A percentile compares a stretch with the other conserved stretches of the same genome.
These are phyloP conservation scores for Erythrobasidium yunnanense DNA, from an alignment of 768 basidiomycete species.

Conservation along the genomic window DNA sequence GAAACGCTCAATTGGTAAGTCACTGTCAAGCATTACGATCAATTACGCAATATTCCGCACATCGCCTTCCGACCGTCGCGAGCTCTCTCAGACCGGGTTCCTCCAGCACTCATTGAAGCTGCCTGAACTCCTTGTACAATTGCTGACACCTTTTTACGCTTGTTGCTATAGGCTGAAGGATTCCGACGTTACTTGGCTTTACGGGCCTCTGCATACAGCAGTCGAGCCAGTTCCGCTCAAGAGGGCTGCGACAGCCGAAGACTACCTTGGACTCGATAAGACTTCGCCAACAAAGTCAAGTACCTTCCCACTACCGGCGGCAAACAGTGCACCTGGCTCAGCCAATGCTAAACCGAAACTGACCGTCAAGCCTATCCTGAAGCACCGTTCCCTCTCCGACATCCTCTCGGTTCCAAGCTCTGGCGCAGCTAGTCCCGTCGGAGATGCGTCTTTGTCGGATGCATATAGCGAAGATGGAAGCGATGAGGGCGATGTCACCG, in stretches of 20 bases:
- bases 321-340: background rate
- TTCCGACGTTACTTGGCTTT: slow-evolving; percentile 97
- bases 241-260: slow-evolving; percentile 48
- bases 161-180: slow-evolving; percentile 74
- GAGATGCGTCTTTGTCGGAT: background rate
- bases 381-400: slow-evolving; percentile 84
- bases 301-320: background rate
- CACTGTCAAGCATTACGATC: too few relatives aligned
- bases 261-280: slow-evolving; percentile 48
- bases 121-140: too few relatives aligned
- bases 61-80: too few relatives aligned
- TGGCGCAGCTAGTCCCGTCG: background rate
- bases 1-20: slow-evolving; percentile 96
- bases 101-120: too few relatives aligned
- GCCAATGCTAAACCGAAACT: background rate
- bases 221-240: slow-evolving; percentile 64
- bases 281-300: slow-evolving; percentile 33
- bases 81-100: too few relatives aligned
- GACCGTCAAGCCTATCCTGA: slow-evolving; percentile 72
- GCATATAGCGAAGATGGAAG: slow-evolving; percentile 6
- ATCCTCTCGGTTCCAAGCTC: slow-evolving; percentile 48
- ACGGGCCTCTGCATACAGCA: slow-evolving; percentile 87
- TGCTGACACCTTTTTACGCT: background rate
- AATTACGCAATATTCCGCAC: too few relatives aligned
- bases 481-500: background rate